These are phyloP conservation scores for Nakataea oryzae DNA, from an alignment of 2,329 filamentous ascomycete genomes.

Conservation along the genomic window DNA sequence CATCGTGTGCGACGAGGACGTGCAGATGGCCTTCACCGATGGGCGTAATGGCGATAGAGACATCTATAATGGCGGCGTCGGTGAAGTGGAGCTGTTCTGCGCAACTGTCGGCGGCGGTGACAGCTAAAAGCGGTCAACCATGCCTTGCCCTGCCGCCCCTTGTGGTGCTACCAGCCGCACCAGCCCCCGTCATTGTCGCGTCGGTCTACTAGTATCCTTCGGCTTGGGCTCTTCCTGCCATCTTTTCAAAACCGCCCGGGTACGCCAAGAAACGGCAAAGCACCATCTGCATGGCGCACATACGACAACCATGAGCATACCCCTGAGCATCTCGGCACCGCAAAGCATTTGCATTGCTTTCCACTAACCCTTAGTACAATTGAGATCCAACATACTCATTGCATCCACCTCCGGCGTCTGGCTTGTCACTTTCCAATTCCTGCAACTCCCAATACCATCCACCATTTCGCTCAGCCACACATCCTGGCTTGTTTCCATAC, in stretches of 20 bases:
- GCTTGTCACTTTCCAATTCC: neutral
- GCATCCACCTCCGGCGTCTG: neutral
- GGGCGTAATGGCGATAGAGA: constrained; percentile 65
- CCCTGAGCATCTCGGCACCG: too few species aligned
- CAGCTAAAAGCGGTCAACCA: constrained; percentile 9
- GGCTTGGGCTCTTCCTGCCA: too few species aligned
- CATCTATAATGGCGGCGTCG: constrained; percentile 57
- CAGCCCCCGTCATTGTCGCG: too few species aligned
- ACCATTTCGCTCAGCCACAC: too few species aligned
- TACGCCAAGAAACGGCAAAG: too few species aligned
- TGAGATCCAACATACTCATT: neutral
- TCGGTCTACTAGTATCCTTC: too few species aligned
- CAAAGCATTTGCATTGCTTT: neutral
- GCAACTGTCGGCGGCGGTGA: constrained; percentile 29
- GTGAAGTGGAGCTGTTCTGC: constrained; percentile 85
- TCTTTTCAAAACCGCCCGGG: too few species aligned
- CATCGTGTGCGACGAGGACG: constrained; percentile 92
- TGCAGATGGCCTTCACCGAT: constrained; percentile 89
- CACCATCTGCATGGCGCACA: too few species aligned
- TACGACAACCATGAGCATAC: too few species aligned
- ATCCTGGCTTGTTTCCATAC: neutral
- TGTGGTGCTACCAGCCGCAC: neutral
- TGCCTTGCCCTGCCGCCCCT: neutral
- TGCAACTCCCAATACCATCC: neutral
- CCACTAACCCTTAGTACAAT: neutral